A percentile compares a stretch with the other conserved stretches of the same genome.
Evolutionary conservation across 2,329 filamentous ascomycete species (phyloP).

Genomic region (Fusarium dimerum): DNA sequence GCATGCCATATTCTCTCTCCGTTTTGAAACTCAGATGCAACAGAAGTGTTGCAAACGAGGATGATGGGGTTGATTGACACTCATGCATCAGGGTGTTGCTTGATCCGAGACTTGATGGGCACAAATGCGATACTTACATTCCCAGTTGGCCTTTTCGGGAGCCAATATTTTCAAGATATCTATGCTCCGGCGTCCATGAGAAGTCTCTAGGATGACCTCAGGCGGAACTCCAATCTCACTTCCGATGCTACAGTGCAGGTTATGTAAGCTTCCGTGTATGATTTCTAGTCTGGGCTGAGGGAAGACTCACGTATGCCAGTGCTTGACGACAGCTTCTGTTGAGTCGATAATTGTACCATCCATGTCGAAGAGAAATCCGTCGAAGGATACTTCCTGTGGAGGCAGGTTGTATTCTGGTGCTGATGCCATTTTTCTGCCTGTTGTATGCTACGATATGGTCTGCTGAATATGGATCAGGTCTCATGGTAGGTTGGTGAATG

Average conservation of each 20-base stretch:
- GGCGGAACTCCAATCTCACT: slow-evolving; percentile 82
- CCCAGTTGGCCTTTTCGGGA: slow-evolving; percentile 86
- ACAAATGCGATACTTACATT: slow-evolving; percentile 63
- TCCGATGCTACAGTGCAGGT: slow-evolving; percentile 60
- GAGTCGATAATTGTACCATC: slow-evolving; percentile 84
- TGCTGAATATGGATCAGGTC: too few species aligned
- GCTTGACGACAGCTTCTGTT: slow-evolving; percentile 73
- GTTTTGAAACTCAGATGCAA: too few species aligned
- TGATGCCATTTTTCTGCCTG: slow-evolving; percentile 34
- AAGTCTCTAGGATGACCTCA: slow-evolving; percentile 83
- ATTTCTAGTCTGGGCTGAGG: not conserved
- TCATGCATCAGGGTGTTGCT: too few species aligned
- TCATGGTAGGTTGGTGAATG: too few species aligned
- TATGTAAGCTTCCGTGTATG: slow-evolving; percentile 1
- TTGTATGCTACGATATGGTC: too few species aligned
- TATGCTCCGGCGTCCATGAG: slow-evolving; percentile 87
- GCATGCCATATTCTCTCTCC: too few species aligned
- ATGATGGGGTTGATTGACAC: too few species aligned
- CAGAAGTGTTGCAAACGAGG: too few species aligned
- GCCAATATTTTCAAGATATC: slow-evolving; percentile 80
- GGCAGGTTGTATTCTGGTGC: slow-evolving; percentile 43
- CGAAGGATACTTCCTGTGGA: slow-evolving; percentile 49
- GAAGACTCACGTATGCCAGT: slow-evolving; percentile 66
- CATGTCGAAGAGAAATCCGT: slow-evolving; percentile 71
- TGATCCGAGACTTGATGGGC: not conserved